Evolutionary conservation across 345 rosid species (phyloP).

Genomic region (Gossypium longicalyx): DNA sequence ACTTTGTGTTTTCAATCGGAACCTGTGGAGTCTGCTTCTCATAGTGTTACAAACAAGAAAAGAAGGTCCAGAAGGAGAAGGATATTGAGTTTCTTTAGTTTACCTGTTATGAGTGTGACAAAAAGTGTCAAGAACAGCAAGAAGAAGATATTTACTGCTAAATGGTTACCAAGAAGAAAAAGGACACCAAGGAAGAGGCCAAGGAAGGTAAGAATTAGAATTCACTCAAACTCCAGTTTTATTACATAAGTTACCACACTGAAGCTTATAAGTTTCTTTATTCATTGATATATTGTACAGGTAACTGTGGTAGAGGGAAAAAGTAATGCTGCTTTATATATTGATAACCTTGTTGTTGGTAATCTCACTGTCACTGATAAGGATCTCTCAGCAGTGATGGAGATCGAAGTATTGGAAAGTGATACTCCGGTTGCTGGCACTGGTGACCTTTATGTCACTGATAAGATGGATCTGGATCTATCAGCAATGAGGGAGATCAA

Average conservation of each 20-base stretch:
- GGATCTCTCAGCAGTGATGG: background rate
- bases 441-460: too few relatives aligned
- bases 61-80: conserved; percentile 22
- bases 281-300: background rate
- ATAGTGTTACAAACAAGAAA: background rate
- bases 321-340: background rate
- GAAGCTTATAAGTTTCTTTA: background rate
- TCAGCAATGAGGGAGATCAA: too few relatives aligned
- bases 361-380: too few relatives aligned
- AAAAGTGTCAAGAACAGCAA: background rate
- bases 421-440: too few relatives aligned
- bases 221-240: background rate
- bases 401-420: background rate
- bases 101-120: background rate
- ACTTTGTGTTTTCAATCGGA: too few relatives aligned
- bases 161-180: background rate
- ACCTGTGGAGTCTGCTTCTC: background rate
- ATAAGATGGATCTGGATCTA: background rate
- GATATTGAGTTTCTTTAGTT: background rate
- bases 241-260: background rate
- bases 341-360: background rate
- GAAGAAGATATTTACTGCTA: background rate
- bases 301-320: background rate
- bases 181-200: background rate
- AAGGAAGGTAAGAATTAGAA: background rate